Evolutionary conservation across 2,329 filamentous ascomycete genomes (phyloP).

Genomic region (Diaporthe amygdali): DNA sequence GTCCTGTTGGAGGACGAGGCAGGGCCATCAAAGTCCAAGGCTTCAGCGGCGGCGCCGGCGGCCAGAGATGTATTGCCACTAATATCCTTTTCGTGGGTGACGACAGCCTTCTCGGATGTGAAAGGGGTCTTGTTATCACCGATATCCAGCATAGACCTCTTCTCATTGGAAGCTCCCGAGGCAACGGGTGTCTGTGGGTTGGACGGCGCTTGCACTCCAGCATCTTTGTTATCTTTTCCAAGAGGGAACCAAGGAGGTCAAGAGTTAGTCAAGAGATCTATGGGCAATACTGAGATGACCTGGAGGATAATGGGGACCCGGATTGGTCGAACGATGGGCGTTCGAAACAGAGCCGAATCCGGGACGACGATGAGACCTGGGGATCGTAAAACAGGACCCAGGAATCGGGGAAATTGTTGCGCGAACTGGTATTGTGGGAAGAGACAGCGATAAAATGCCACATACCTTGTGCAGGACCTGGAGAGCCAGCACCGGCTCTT

Average conservation of each 20-base stretch:
- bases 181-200: neutral
- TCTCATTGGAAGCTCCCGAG: neutral
- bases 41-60: neutral
- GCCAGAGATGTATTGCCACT: neutral
- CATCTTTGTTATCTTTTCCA: neutral
- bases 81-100: slow-evolving; percentile 23
- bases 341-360: slow-evolving; percentile 16
- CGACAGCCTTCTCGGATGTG: neutral
- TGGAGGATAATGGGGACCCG: neutral
- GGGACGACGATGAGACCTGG: slow-evolving; percentile 9
- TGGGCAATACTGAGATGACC: neutral
- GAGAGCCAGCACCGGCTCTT: neutral
- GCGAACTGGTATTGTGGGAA: neutral
- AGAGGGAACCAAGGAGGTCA: slow-evolving; percentile 10
- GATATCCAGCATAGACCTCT: slow-evolving; percentile 10
- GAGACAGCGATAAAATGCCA: neutral
- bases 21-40: neutral
- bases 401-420: neutral
- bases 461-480: slow-evolving; percentile 3
- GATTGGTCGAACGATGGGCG: neutral
- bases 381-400: neutral
- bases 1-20: slow-evolving; percentile 7
- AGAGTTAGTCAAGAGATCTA: slow-evolving; percentile 12
- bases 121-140: neutral
- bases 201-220: neutral